These are phyloP conservation scores for Didymella exigua DNA, from an alignment of 2,329 filamentous ascomycete genomes.

Conservation along the genomic window DNA sequence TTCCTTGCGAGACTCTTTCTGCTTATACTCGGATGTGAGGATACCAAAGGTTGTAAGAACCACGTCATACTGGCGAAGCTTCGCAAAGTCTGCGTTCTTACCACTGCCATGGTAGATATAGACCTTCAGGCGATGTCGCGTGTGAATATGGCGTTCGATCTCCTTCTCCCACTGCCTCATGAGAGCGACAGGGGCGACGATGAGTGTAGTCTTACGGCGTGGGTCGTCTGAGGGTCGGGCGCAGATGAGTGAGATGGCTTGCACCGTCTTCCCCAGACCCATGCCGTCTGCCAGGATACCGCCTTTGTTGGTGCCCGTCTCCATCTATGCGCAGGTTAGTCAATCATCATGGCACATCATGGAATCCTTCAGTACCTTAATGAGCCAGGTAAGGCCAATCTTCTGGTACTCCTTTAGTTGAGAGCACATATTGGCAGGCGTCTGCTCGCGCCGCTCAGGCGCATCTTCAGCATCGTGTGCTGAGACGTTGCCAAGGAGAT, in stretches of 20 bases:
- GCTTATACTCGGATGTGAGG: slow-evolving; percentile 69
- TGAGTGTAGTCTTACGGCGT: slow-evolving; percentile 75
- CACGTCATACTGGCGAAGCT: slow-evolving; percentile 71
- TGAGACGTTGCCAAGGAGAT: slow-evolving; percentile 42
- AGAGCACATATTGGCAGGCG: slow-evolving; percentile 70
- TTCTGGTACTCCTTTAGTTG: slow-evolving; percentile 82
- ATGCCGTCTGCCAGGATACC: slow-evolving; percentile 70
- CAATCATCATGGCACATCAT: too few relatives aligned
- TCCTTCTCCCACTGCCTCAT: slow-evolving; percentile 86
- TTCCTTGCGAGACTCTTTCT: slow-evolving; percentile 59
- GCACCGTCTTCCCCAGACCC: slow-evolving; percentile 85
- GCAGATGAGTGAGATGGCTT: slow-evolving; percentile 78
- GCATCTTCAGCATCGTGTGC: slow-evolving; percentile 47
- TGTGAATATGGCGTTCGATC: slow-evolving; percentile 71
- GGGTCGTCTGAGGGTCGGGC: slow-evolving; percentile 65
- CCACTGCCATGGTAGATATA: slow-evolving; percentile 69
- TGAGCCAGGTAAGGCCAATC: slow-evolving; percentile 77
- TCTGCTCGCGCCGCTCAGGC: slow-evolving; percentile 66
- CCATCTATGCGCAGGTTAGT: slow-evolving; percentile 54
- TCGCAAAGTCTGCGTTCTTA: slow-evolving; percentile 61
- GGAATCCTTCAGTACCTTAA: slow-evolving; percentile 47
- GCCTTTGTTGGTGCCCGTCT: slow-evolving; percentile 72
- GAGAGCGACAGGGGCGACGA: slow-evolving; percentile 79
- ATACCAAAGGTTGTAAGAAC: slow-evolving; percentile 82
- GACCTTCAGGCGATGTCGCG: slow-evolving; percentile 64